These are phyloP conservation scores for Globisporangium ultimum DNA, from an alignment of 352 stramenopile genomes.

Conservation along the genomic window DNA sequence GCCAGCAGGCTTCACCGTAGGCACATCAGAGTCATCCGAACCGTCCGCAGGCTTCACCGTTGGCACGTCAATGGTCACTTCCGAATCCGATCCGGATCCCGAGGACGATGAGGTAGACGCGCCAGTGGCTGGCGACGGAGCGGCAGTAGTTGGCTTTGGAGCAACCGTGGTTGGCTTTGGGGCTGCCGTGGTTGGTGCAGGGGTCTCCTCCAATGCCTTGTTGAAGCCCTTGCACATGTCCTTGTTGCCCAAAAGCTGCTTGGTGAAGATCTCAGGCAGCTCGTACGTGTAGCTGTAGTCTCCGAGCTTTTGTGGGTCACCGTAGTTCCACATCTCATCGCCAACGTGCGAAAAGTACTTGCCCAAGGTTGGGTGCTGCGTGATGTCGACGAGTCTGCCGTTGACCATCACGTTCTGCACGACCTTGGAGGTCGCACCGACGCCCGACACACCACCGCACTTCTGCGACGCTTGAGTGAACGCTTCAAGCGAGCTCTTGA, in stretches of 20 bases:
- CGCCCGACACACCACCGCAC: background rate
- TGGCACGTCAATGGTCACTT: conserved; percentile 4
- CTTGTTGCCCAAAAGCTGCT: conserved; percentile 6
- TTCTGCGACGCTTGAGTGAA: conserved; percentile 2
- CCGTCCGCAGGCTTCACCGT: background rate
- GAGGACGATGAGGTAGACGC: conserved; percentile 1
- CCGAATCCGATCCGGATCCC: conserved; percentile 4
- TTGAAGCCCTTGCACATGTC: conserved; percentile 4
- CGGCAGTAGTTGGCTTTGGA: conserved; percentile 1
- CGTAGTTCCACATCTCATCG: conserved; percentile 5
- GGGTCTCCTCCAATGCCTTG: background rate
- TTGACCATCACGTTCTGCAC: background rate
- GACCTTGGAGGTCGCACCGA: background rate
- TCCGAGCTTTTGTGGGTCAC: conserved; percentile 8
- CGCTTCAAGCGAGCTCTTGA: conserved; percentile 1
- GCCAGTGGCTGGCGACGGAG: conserved; percentile 1
- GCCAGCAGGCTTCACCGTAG: conserved; percentile 4
- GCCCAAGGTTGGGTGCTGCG: conserved; percentile 7
- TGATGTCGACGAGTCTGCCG: conserved; percentile 5
- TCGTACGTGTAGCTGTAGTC: conserved; percentile 16
- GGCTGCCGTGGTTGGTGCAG: background rate
- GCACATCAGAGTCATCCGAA: no score
- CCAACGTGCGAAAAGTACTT: conserved; percentile 14
- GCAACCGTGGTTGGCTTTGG: background rate
- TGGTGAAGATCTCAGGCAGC: conserved; percentile 13